phyloP scores from a whole-genome alignment of 352 stramenopile species.

The Phytophthora sansomeana region DNA sequence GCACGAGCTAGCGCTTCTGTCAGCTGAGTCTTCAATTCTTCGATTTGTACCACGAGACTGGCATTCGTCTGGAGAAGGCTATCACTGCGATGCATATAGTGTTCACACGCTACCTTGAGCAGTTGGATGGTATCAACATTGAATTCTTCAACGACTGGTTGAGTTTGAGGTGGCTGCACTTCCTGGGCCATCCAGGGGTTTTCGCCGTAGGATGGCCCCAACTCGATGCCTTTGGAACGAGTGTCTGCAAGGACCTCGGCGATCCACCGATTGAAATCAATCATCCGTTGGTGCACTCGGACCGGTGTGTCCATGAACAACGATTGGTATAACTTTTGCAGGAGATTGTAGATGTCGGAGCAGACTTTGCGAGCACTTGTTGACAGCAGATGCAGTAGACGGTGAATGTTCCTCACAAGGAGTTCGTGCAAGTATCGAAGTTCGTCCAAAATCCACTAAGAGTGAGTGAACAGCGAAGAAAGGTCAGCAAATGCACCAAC shows the following conservation, averaged over 20 bases:
- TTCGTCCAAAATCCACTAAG: slow-evolving; percentile 29
- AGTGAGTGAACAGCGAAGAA: slow-evolving; percentile 14
- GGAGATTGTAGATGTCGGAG: slow-evolving; percentile 15
- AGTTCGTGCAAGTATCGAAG: slow-evolving; percentile 27
- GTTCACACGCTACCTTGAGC: slow-evolving; percentile 37
- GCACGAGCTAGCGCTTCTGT: slow-evolving; percentile 24
- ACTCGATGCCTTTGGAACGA: slow-evolving; percentile 30
- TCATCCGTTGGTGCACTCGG: slow-evolving; percentile 25
- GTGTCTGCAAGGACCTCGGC: slow-evolving; percentile 31
- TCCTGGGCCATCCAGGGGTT: slow-evolving; percentile 28
- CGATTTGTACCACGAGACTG: slow-evolving; percentile 19
- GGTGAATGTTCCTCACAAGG: slow-evolving; percentile 29
- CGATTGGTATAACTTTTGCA: slow-evolving; percentile 23
- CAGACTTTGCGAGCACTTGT: slow-evolving; percentile 9
- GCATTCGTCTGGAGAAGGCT: slow-evolving; percentile 27
- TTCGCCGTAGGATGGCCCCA: slow-evolving; percentile 23
- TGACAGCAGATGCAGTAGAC: slow-evolving; percentile 28
- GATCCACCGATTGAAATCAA: slow-evolving; percentile 46
- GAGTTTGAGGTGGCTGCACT: slow-evolving; percentile 22
- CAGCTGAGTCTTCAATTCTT: slow-evolving; percentile 31
- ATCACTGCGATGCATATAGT: slow-evolving; percentile 37
- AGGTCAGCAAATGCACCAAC: slow-evolving; percentile 1
- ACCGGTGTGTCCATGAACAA: slow-evolving; percentile 26
- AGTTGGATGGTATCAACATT: slow-evolving; percentile 27
- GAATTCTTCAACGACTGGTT: slow-evolving; percentile 11